These are phyloP conservation scores for Phyllosticta citriasiana DNA, from an alignment of 2,329 filamentous ascomycete species.

Conservation along the genomic window DNA sequence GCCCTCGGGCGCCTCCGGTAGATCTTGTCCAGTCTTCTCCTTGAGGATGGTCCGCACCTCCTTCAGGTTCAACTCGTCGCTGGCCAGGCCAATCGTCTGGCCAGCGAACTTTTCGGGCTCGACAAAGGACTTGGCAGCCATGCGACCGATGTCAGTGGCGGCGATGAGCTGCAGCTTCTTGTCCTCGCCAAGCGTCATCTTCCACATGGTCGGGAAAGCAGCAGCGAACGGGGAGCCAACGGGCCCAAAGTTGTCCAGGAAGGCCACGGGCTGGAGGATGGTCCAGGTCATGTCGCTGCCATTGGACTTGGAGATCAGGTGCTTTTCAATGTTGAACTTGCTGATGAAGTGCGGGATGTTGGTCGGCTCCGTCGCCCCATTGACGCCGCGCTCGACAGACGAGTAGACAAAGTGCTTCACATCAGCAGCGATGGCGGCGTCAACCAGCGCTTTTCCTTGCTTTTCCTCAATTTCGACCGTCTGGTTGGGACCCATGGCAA, in stretches of 20 bases:
- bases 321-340: slow-evolving; percentile 51
- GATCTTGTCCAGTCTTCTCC: slow-evolving; percentile 29
- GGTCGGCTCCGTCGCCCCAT: slow-evolving; percentile 40
- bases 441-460: slow-evolving; percentile 29
- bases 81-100: slow-evolving; percentile 35
- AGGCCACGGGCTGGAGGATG: slow-evolving; percentile 49
- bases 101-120: slow-evolving; percentile 32
- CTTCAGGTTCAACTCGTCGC: slow-evolving; percentile 37
- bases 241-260: slow-evolving; percentile 46
- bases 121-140: slow-evolving; percentile 38
- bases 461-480: slow-evolving; percentile 19
- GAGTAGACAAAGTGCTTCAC: slow-evolving; percentile 30
- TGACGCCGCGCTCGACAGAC: slow-evolving; percentile 27
- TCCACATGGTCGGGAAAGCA: slow-evolving; percentile 29
- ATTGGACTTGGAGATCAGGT: slow-evolving; percentile 38
- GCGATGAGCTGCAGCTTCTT: slow-evolving; percentile 27
- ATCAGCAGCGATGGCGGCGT: slow-evolving; percentile 20
- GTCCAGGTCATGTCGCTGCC: slow-evolving; percentile 44
- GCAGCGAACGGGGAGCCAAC: slow-evolving; percentile 27
- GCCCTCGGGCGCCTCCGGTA: slow-evolving; percentile 32
- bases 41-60: slow-evolving; percentile 34
- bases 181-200: slow-evolving; percentile 16
- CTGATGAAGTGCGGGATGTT: slow-evolving; percentile 49
- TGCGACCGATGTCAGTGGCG: slow-evolving; percentile 38
- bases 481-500: slow-evolving; percentile 9